Evolutionary conservation across 306 rosid species (phyloP), one percentile per base, ranked within the genome.

Genomic region (Elaeagnus macrophylla): DNA sequence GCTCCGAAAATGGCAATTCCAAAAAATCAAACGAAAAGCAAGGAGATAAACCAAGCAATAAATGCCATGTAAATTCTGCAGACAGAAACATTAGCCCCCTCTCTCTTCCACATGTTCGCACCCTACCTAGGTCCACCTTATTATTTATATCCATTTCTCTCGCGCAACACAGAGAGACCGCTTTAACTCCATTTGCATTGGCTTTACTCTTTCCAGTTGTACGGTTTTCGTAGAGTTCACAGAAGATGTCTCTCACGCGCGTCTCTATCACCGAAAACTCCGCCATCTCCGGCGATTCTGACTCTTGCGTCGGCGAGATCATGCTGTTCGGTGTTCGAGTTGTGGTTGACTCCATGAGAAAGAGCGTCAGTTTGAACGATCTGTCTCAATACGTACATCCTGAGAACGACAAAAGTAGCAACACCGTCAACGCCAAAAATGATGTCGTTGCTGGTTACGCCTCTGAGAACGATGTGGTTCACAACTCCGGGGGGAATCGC

Each of bases 311-410:
- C 57, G 85, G 83, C 20, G 96, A 84, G 82, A 51, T 93, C 77
- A 93, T 93, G 81, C 79, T 93, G 43, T 93, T 93, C 60, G 99
- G 99, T 1, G 89, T 93, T 8, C 71, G 99, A 37, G 84, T 93
- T 1, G 95, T 93, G 37, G 94, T 93, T 7, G 99, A 93, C 70
- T 81, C 94, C 46, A 93, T 93, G 90, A 88, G 99, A 70, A 93
- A 93, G 76, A 93, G 96, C 51, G 99, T 87, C 19, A 87, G 96
- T 67, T 76, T 93, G 84, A 93, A 84, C 73, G 84, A 93, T 50
- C 94, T 93, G 60, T 82, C 99, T 10, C 99, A 93, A 75, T 93
- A 93, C 52, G 95, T 79, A 19, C 89, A 69, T 56, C 89, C 95
- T 55, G 82, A 65, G 6, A 59, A 67, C 35, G 62, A 62, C 59